Percentiles rank a stretch among this genome's conserved stretches.
phyloP scores from a whole-genome alignment of 2,329 filamentous ascomycete genomes.

The Alternaria conjuncta region DNA sequence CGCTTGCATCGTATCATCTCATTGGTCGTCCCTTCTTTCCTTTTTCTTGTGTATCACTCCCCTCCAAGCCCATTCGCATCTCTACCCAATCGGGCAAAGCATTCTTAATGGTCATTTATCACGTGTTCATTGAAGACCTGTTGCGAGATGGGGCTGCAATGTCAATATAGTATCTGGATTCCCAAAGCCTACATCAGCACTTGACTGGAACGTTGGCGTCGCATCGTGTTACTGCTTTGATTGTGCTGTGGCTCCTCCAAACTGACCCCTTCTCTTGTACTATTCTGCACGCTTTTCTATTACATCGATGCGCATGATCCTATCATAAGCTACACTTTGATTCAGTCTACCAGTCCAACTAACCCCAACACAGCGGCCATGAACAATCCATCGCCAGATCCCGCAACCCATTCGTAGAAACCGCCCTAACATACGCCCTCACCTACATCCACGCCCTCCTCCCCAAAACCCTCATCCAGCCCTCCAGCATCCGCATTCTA shows the following conservation, averaged over 20 bases:
- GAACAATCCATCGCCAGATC: conserved; percentile 51
- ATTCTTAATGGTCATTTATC: conserved; percentile 1
- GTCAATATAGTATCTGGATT: background rate
- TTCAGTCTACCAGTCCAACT: background rate
- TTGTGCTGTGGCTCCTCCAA: background rate
- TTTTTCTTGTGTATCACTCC: background rate
- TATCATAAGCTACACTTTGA: background rate
- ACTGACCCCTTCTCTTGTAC: background rate
- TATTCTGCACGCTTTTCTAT: background rate
- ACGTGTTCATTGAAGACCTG: background rate
- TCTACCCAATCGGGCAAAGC: conserved; percentile 17
- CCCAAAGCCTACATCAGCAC: background rate
- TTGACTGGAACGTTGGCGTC: background rate
- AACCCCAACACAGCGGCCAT: conserved; percentile 34
- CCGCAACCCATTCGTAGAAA: conserved; percentile 89
- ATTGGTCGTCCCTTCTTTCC: conserved; percentile 1
- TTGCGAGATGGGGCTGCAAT: background rate
- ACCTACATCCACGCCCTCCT: conserved; percentile 72
- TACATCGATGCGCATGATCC: background rate
- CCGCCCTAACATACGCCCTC: conserved; percentile 83
- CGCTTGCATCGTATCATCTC: background rate
- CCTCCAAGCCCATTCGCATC: conserved; percentile 1
- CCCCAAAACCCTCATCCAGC: conserved; percentile 63
- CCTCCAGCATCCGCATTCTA: conserved; percentile 81
- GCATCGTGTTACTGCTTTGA: background rate